These are phyloP conservation scores for Nakazawaea sp. DNA, from an alignment of 805 yeast species.

Conservation along the genomic window DNA sequence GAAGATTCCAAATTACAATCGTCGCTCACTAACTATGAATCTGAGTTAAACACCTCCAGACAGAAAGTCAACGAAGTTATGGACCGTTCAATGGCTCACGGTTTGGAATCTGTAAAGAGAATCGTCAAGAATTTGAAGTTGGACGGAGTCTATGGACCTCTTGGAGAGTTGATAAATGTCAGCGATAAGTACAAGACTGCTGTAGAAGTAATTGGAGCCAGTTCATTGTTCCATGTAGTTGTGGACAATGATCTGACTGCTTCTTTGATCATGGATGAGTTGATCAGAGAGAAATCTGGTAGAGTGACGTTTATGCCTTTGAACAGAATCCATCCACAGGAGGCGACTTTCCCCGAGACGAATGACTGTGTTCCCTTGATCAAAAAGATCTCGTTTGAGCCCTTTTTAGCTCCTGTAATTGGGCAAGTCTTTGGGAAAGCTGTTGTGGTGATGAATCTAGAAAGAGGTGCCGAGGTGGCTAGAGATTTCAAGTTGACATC, in stretches of 20 bases:
- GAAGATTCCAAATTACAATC: slow-evolving; percentile 61
- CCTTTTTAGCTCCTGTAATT: slow-evolving; percentile 56
- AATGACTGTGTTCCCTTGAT: slow-evolving; percentile 72
- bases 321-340: slow-evolving; percentile 48
- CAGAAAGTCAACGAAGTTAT: slow-evolving; percentile 63
- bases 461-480: slow-evolving; percentile 62
- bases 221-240: slow-evolving; percentile 77
- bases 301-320: slow-evolving; percentile 89
- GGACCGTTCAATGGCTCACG: slow-evolving; percentile 64
- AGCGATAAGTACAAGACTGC: slow-evolving; percentile 81
- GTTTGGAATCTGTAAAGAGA: slow-evolving; percentile 62
- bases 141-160: slow-evolving; percentile 68
- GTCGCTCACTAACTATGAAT: slow-evolving; percentile 44
- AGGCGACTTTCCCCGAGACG: slow-evolving; percentile 51
- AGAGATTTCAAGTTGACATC: slow-evolving; percentile 57
- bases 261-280: slow-evolving; percentile 65
- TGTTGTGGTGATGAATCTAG: slow-evolving; percentile 66
- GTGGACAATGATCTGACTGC: slow-evolving; percentile 89
- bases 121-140: slow-evolving; percentile 56
- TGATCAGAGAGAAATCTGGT: slow-evolving; percentile 65
- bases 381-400: slow-evolving; percentile 60
- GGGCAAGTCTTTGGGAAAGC: slow-evolving; percentile 77
- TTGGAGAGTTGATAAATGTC: slow-evolving; percentile 78
- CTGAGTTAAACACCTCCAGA: slow-evolving; percentile 51
- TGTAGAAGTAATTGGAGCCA: slow-evolving; percentile 86